Base-by-base conservation (phyloP, 2,329 filamentous ascomycete genomes). In the Microcyclosporella mali region DNA sequence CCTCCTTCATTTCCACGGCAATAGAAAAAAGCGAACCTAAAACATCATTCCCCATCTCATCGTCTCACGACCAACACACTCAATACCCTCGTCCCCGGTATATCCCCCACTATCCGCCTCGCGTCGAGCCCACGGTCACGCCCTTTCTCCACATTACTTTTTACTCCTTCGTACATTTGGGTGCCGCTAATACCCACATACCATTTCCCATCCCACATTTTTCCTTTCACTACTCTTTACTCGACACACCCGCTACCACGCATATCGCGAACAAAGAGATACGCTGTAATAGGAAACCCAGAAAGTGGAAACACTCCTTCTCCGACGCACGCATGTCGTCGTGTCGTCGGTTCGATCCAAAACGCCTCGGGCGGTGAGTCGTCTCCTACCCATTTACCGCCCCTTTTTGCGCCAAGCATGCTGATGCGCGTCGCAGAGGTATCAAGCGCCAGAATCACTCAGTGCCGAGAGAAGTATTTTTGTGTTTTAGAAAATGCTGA, bases 401-500 rank as follows among this genome's bases (percentile, higher is more conserved):
- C 21, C 21, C 39, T 45, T 40, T 45, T 45, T 45, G 44, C 45
- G 45, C 45, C 45, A 28, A 43, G 41, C 41, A 25, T 25, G 21
- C 21, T 9, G 9, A 25, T 25, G 21, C 21, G 9, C 21, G 21
- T 9, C 21, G 21, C 21, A 25, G 21, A 44, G 38, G 46, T 43
- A 37, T 43, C 40, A 37, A 21, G 36, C 40, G 30, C 43, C 21
- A 25, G 21, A 25, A 25, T 4, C 4, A 25, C 6, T 25, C 21
- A 6, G 21, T 25, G 37, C 46, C 36, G 40, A 39, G 34, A 33
- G 33, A 16, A 28, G 44, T 41, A 25, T 25, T 25, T 25, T 4
- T 27, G 15, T 41, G 40, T 43, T 46, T 50, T 46, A 46, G 39
- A 50, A 50, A 19, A 50, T 46, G 40, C 43, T 45, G 37, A 43